phyloP scores from a whole-genome alignment of 257 asterid genomes.

The Leptodermis oblonga region DNA sequence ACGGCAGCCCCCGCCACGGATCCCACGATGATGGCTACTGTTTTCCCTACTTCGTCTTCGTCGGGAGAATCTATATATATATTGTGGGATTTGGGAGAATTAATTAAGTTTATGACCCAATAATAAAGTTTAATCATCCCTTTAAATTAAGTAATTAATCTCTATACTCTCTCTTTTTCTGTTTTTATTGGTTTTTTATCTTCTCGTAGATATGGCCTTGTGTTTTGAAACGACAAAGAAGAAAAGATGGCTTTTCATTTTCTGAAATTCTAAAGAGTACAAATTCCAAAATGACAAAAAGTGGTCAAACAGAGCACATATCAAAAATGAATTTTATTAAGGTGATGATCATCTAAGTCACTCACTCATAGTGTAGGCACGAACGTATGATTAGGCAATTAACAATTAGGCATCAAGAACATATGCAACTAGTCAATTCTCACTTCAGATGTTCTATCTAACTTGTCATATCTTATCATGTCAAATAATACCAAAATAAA shows the following conservation, averaged over 20 bases:
- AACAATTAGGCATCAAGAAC: no score
- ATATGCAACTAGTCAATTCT: no score
- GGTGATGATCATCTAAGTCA: background rate
- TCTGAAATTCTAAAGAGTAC: background rate
- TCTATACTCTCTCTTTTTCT: no score
- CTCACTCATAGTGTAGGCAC: background rate
- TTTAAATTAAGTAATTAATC: no score
- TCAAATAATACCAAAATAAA: no score
- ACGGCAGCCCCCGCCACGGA: slow-evolving; percentile 61
- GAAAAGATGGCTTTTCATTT: slow-evolving; percentile 1
- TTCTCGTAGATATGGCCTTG: no score
- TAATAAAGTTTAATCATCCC: no score
- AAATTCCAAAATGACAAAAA: slow-evolving; percentile 5
- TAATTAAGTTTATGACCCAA: no score
- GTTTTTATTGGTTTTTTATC: no score
- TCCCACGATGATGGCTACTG: slow-evolving; percentile 77
- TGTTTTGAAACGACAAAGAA: no score
- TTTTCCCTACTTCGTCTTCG: slow-evolving; percentile 62
- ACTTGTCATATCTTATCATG: no score
- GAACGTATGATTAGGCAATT: background rate
- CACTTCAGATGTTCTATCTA: no score
- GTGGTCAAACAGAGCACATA: background rate
- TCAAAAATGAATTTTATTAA: background rate
- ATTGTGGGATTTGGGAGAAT: background rate
- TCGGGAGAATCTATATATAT: slow-evolving; percentile 39